Percentiles rank a stretch among this genome's conserved stretches.
Evolutionary conservation across 208 protist genomes (phyloP).

Genomic region (Porcisia deanei): DNA sequence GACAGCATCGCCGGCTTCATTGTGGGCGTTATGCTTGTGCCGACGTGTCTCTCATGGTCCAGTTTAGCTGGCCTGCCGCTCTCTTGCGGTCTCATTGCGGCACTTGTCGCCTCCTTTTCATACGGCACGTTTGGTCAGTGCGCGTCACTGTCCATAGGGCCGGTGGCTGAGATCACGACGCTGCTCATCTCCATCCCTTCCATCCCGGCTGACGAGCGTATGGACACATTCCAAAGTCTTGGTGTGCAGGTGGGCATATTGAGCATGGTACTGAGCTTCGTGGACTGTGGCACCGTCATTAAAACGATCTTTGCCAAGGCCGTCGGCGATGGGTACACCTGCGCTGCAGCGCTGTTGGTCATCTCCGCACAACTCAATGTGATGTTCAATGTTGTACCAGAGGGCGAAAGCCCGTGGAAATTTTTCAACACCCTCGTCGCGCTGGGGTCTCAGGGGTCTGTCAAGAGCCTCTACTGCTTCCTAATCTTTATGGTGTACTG

Average conservation of each 20-base stretch:
- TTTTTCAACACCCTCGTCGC: conserved; percentile 37
- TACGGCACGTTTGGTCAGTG: conserved; percentile 58
- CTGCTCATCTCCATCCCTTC: conserved; percentile 54
- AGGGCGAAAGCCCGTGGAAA: conserved; percentile 33
- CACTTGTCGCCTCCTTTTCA: conserved; percentile 39
- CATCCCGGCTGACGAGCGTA: conserved; percentile 25
- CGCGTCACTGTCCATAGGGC: conserved; percentile 43
- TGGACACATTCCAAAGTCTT: conserved; percentile 40
- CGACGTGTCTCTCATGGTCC: conserved; percentile 51
- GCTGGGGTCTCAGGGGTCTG: conserved; percentile 24
- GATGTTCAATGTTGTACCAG: conserved; percentile 51
- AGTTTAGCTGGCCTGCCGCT: conserved; percentile 43
- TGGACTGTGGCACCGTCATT: conserved; percentile 57
- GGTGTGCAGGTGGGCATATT: conserved; percentile 54
- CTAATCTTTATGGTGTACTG: conserved; percentile 46
- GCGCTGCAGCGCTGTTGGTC: conserved; percentile 48
- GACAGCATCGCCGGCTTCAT: conserved; percentile 53
- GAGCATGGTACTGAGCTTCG: conserved; percentile 45
- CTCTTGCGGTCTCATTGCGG: conserved; percentile 44
- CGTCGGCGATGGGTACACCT: conserved; percentile 63
- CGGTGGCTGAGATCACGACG: conserved; percentile 57
- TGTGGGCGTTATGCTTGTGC: conserved; percentile 60
- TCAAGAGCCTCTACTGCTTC: conserved; percentile 47
- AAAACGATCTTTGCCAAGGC: conserved; percentile 59
- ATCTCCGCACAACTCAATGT: conserved; percentile 50